Percentiles rank a stretch among this genome's conserved stretches.
These are phyloP conservation scores for Phytophthora pseudosyringae DNA, from an alignment of 352 stramenopile species.

Conservation along the genomic window DNA sequence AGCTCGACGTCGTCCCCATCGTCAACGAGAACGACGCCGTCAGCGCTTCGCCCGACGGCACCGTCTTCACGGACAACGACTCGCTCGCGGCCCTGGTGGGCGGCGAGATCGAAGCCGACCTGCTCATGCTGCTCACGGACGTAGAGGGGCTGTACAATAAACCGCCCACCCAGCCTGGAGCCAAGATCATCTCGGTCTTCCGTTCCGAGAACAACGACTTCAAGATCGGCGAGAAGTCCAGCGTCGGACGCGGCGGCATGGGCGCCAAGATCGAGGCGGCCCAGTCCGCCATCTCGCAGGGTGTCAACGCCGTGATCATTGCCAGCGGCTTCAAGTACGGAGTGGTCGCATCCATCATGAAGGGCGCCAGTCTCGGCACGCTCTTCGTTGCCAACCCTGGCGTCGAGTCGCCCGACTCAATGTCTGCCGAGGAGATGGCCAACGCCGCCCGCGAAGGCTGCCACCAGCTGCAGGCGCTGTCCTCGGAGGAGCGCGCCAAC, in stretches of 20 bases:
- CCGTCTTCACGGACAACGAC: constrained; percentile 97
- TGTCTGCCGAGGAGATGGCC: constrained; percentile 83
- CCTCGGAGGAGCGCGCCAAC: constrained; percentile 80
- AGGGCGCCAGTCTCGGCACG: constrained; percentile 80
- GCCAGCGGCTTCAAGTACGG: constrained; percentile 94
- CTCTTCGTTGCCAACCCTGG: constrained; percentile 85
- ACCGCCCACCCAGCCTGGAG: constrained; percentile 71
- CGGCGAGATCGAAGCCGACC: constrained; percentile 92
- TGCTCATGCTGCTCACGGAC: constrained; percentile 97
- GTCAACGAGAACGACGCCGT: constrained; percentile 99
- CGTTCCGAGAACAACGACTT: constrained; percentile 61
- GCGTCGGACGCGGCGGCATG: constrained; percentile 94
- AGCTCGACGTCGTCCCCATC: constrained; percentile 97
- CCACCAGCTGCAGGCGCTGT: constrained; percentile 89
- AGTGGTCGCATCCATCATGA: constrained; percentile 91
- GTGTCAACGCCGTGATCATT: constrained; percentile 94
- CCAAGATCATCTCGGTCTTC: constrained; percentile 84
- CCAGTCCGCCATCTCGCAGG: constrained; percentile 86
- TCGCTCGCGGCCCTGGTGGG: constrained; percentile 89
- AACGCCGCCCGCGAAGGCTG: constrained; percentile 81
- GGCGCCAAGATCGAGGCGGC: constrained; percentile 94
- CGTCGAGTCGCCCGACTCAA: constrained; percentile 36
- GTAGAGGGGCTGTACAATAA: constrained; percentile 97
- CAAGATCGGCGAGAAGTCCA: constrained; percentile 84
- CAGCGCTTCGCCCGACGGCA: constrained; percentile 75